phyloP scores from a whole-genome alignment of 371 early-diverging fungal species.

The Circinella umbellata region DNA sequence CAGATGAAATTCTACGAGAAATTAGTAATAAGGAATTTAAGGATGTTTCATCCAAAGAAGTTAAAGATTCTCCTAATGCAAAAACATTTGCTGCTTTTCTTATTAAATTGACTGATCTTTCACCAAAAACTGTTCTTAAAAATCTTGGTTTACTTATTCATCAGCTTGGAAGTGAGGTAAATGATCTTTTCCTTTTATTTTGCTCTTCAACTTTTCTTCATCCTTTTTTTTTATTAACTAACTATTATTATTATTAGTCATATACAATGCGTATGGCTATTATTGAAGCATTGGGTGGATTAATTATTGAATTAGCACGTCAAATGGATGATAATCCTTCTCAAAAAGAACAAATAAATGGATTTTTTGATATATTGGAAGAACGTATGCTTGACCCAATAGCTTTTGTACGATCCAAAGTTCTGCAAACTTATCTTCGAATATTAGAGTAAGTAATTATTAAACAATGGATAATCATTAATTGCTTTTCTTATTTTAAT shows the following conservation, averaged over 20 bases:
- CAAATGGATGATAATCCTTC: conserved; percentile 65
- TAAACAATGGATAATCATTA: no score
- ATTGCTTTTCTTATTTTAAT: no score
- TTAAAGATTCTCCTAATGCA: conserved; percentile 77
- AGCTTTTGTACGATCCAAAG: conserved; percentile 82
- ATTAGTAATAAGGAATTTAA: conserved; percentile 68
- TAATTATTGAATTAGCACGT: conserved; percentile 72
- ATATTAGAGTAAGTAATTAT: conserved; percentile 71
- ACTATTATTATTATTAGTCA: conserved; percentile 50
- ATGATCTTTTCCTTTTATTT: neutral
- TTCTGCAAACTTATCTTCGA: conserved; percentile 84
- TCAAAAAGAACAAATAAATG: conserved; percentile 64
- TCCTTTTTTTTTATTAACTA: neutral
- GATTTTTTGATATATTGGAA: conserved; percentile 86
- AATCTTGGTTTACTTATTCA: conserved; percentile 83
- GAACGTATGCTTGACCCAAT: conserved; percentile 90
- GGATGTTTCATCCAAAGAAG: conserved; percentile 49
- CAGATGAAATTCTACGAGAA: conserved; percentile 82
- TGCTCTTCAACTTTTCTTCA: neutral
- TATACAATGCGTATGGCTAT: conserved; percentile 85
- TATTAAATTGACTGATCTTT: conserved; percentile 77
- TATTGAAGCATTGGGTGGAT: conserved; percentile 85
- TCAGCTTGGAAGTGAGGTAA: conserved; percentile 89
- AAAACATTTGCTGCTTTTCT: conserved; percentile 87
- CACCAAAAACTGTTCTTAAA: conserved; percentile 82